Percentiles rank a stretch among this genome's conserved stretches.
These are phyloP conservation scores for Astrothelium macrocarpum DNA, from an alignment of 495 filamentous ascomycete genomes.

Conservation along the genomic window DNA sequence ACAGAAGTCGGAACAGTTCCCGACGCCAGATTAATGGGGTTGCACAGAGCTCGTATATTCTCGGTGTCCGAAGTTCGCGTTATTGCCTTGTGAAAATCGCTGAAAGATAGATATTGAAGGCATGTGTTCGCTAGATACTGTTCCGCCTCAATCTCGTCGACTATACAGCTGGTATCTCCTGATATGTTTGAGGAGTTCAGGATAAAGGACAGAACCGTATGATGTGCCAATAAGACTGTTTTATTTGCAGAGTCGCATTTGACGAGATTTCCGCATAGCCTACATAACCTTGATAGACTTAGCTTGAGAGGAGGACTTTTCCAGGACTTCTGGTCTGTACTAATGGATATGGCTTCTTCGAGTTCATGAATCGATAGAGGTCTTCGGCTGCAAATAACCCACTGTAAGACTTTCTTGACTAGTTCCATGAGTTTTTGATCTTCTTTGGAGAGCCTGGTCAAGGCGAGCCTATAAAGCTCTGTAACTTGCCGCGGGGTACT, in stretches of 20 bases:
- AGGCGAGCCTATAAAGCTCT: constrained; percentile 12
- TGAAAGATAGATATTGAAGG: constrained; percentile 12
- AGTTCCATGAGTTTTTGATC: background rate
- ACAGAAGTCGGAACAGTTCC: background rate
- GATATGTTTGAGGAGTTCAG: constrained; percentile 5
- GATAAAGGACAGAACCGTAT: constrained; percentile 13
- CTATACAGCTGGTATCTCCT: background rate
- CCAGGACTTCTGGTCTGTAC: constrained; percentile 14
- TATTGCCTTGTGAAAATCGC: constrained; percentile 12
- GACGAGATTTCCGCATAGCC: constrained; percentile 15
- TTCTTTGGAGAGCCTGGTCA: constrained; percentile 7
- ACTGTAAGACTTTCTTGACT: constrained; percentile 14
- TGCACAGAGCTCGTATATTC: background rate
- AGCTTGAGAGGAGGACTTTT: constrained; percentile 9
- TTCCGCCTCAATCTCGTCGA: constrained; percentile 11
- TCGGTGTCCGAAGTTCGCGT: constrained; percentile 14
- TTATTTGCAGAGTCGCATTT: constrained; percentile 10
- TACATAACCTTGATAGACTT: constrained; percentile 6
- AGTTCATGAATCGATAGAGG: constrained; percentile 12
- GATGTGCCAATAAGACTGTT: constrained; percentile 14
- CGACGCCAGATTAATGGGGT: background rate
- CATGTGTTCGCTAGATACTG: constrained; percentile 13
- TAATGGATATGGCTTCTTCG: constrained; percentile 14
- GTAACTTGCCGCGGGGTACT: constrained; percentile 15
- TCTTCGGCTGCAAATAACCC: constrained; percentile 15